Base-by-base conservation (phyloP, 345 rosid genomes). In the Eucalyptus regnans region DNA sequence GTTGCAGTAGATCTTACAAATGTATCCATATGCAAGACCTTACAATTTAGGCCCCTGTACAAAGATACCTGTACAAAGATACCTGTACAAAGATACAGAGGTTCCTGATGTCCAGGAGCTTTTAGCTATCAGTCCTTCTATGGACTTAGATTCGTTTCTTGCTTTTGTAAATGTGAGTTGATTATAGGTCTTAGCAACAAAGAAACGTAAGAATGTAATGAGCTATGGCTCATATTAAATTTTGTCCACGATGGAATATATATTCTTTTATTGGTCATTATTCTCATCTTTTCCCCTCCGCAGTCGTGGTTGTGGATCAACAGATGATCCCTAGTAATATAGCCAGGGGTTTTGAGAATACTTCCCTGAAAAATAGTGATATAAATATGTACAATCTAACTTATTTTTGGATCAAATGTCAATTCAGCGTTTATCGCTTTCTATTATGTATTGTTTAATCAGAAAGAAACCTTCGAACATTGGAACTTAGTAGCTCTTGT, bases 1-100 rank as follows among this genome's bases (percentile, higher is more conserved):
- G 3, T 0, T n/a, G 76, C 7, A 31, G 79, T 31, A 31, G 0
- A 31, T 16, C 43, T 4, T 4, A 64, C 0, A 15, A 29, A 2
- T 0, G 71, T 15, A 29, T 62, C 7, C 0, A 33, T 5, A 68
- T 0, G 81, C 46, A 18, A 71, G 46, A 71, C 1, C 46, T 18
- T 71, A 71, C 46, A 37, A 71, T 37, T 37, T 17, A 71, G 46
- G 25, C 1, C 81, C 4, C 81, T 18, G 27, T 71, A 18, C 81
- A 68, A 18, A 37, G 81, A 37, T 18, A 41, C 41, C 41, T 41
- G 41, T 41, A 20, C 14, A 71, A 27, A 5, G 3, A 37, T 18
- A 41, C 41, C 41, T 41, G 41, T 41, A 20, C 14, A 71, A 27
- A 5, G 3, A 8, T 33, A 14, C 18, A 68, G 43, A 68, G 37